Percentiles rank a stretch among this genome's conserved stretches.
phyloP scores from a whole-genome alignment of 2,329 filamentous ascomycete species.

The Botrytis porri region DNA sequence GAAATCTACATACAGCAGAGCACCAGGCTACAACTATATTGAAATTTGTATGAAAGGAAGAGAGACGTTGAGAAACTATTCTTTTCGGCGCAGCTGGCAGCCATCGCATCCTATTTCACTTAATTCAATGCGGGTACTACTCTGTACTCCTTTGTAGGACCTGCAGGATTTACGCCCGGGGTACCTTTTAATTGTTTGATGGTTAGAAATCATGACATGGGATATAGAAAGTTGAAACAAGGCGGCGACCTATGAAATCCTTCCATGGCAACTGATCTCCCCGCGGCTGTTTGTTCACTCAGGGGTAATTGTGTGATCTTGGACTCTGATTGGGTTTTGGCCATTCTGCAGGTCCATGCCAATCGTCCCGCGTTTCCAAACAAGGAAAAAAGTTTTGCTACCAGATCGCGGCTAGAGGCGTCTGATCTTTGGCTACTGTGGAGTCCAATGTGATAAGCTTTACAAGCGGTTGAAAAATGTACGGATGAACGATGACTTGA shows the following conservation, averaged over 20 bases:
- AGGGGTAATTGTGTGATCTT: neutral
- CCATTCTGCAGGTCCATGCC: neutral
- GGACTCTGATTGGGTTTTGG: conserved; percentile 4
- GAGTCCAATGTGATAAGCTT: neutral
- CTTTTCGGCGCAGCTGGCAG: conserved; percentile 8
- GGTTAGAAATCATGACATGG: neutral
- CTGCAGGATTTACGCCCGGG: conserved; percentile 4
- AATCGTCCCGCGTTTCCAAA: neutral
- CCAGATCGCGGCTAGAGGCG: conserved; percentile 14
- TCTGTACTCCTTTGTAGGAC: neutral
- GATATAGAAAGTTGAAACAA: conserved; percentile 12
- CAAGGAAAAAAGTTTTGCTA: neutral
- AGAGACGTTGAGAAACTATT: conserved; percentile 11
- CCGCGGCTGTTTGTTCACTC: neutral
- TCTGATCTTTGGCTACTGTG: conserved; percentile 4
- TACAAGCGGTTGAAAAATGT: neutral
- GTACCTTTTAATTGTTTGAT: neutral
- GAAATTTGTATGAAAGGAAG: neutral
- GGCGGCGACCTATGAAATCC: conserved; percentile 7
- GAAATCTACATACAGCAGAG: conserved; percentile 14
- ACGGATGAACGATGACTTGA: neutral
- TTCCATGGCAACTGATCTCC: neutral
- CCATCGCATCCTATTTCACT: conserved; percentile 14
- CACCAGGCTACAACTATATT: conserved; percentile 10
- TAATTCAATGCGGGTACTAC: conserved; percentile 5